A percentile compares a stretch with the other conserved stretches of the same genome.
These are phyloP conservation scores for Sapria himalayana DNA, from an alignment of 345 rosid species.

Conservation along the genomic window DNA sequence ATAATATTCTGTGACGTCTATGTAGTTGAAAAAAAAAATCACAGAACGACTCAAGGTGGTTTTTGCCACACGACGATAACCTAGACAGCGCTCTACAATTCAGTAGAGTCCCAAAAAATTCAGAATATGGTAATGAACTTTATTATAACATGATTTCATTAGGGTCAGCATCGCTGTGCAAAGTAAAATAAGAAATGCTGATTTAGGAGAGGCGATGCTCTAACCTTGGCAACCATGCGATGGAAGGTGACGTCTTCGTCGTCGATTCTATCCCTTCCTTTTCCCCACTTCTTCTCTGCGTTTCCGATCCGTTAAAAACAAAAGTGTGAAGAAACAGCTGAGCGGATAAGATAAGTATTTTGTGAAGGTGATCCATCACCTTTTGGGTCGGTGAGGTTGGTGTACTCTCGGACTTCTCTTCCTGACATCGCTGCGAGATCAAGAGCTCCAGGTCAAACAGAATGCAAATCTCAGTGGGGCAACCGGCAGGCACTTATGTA, in stretches of 20 bases:
- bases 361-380: slow-evolving; percentile 13
- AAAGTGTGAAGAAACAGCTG: not conserved
- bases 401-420: slow-evolving; percentile 88
- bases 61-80: too few relatives aligned
- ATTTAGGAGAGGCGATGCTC: slow-evolving; percentile 42
- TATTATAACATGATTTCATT: too few relatives aligned
- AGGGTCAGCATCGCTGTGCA: too few relatives aligned
- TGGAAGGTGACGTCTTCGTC: slow-evolving; percentile 92
- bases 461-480: too few relatives aligned
- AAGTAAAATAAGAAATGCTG: too few relatives aligned
- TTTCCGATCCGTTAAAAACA: too few relatives aligned
- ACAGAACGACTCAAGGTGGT: not conserved
- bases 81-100: too few relatives aligned
- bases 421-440: slow-evolving; percentile 43
- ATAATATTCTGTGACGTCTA: too few relatives aligned
- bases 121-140: too few relatives aligned
- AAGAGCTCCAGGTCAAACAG: too few relatives aligned
- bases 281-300: slow-evolving; percentile 79
- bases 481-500: too few relatives aligned
- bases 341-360: not conserved
- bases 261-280: slow-evolving; percentile 69
- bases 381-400: slow-evolving; percentile 89
- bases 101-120: too few relatives aligned
- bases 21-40: not conserved
- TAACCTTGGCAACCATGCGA: slow-evolving; percentile 99